phyloP scores from a whole-genome alignment of 805 yeast species.

The Lipomyces oligophaga region DNA sequence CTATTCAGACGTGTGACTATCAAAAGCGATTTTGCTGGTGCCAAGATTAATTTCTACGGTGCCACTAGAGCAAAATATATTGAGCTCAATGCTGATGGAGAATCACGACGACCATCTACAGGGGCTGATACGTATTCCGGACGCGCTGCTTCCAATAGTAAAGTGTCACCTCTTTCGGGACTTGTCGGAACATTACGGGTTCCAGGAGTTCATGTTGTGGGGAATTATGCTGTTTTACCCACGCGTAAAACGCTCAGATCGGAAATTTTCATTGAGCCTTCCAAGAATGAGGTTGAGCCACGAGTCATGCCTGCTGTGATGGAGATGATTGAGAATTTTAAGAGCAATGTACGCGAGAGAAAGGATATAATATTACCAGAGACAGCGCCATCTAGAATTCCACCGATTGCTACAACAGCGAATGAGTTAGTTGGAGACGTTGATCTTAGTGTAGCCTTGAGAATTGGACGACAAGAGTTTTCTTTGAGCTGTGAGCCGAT shows the following conservation, averaged over 20 bases:
- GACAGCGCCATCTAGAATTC: not conserved
- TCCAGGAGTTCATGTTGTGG: conserved; percentile 27
- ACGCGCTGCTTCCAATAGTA: no score
- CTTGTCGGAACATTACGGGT: conserved; percentile 27
- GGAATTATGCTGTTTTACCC: conserved; percentile 12
- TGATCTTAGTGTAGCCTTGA: conserved; percentile 59
- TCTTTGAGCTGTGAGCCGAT: conserved; percentile 87
- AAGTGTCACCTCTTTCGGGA: no score
- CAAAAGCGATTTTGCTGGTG: conserved; percentile 22
- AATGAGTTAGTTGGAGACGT: conserved; percentile 47
- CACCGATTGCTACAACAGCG: not conserved
- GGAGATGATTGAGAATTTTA: conserved; percentile 53
- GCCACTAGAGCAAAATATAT: conserved; percentile 19
- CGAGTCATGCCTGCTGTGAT: conserved; percentile 73
- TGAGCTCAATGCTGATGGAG: no score
- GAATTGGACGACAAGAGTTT: conserved; percentile 68
- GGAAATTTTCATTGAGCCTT: conserved; percentile 60
- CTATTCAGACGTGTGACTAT: conserved; percentile 14
- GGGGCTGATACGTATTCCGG: no score
- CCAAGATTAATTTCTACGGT: conserved; percentile 22
- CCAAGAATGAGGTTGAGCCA: conserved; percentile 67
- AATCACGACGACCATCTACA: no score
- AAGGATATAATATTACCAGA: not conserved
- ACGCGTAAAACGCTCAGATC: conserved; percentile 43
- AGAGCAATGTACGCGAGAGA: conserved; percentile 43